Evolutionary conservation across 106 monocot genomes (phyloP).

Genomic region (Iris macrosiphon): DNA sequence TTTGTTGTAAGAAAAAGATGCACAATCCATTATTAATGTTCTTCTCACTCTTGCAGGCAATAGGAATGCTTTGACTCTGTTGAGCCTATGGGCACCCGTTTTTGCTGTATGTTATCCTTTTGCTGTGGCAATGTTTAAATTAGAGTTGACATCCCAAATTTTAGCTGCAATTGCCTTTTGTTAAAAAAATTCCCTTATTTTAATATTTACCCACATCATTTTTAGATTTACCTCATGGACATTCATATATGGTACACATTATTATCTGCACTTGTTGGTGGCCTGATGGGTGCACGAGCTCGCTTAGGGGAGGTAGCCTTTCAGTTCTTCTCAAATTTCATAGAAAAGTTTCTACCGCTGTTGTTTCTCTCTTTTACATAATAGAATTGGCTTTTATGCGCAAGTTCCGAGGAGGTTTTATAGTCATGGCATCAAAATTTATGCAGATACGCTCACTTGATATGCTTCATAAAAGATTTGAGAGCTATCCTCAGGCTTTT

Average conservation of each 20-base stretch:
- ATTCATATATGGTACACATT: conserved; percentile 93
- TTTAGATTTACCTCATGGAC: conserved; percentile 93
- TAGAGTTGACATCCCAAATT: background rate
- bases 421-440: background rate
- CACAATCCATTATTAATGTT: background rate
- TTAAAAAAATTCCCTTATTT: background rate
- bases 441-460: conserved; percentile 83
- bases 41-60: conserved; percentile 49
- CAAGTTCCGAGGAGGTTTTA: background rate
- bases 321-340: background rate
- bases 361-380: background rate
- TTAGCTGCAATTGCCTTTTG: background rate
- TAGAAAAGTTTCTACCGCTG: background rate
- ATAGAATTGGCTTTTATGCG: conserved; percentile 1
- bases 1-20: too few relatives aligned
- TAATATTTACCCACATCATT: background rate
- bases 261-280: conserved; percentile 86
- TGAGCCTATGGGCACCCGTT: conserved; percentile 93
- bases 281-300: conserved; percentile 81
- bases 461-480: conserved; percentile 96
- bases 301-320: conserved; percentile 79
- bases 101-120: conserved; percentile 59
- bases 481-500: conserved; percentile 94
- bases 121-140: background rate
- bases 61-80: conserved; percentile 82